Percentiles rank a stretch among this genome's conserved stretches.
These are phyloP conservation scores for Thielaviopsis populi DNA, from an alignment of 2,329 filamentous ascomycete genomes.

Conservation along the genomic window DNA sequence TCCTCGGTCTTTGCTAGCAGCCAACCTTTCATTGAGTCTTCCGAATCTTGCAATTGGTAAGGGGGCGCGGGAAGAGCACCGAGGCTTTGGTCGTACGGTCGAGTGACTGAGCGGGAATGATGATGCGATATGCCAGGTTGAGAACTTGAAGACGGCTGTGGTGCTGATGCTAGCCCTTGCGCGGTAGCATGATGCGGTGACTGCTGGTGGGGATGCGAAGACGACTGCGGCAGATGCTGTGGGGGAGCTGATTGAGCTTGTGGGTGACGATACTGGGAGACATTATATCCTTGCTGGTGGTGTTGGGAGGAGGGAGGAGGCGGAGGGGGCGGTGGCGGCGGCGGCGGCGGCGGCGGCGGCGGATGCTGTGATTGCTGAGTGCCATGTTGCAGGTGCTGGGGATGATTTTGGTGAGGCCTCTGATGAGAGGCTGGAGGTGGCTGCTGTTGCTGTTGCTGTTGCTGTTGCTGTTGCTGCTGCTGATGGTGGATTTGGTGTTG, in stretches of 20 bases:
- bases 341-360: conserved; percentile 24
- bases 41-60: conserved; percentile 49
- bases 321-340: conserved; percentile 24
- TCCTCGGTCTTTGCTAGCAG: conserved; percentile 57
- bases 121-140: conserved; percentile 9
- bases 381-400: background rate
- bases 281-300: background rate
- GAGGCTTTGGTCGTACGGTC: conserved; percentile 23
- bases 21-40: conserved; percentile 60
- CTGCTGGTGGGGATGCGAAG: background rate
- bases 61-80: conserved; percentile 48
- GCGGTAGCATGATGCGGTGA: background rate
- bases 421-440: conserved; percentile 23
- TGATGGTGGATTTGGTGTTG: conserved; percentile 17
- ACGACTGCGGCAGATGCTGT: background rate
- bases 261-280: background rate
- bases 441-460: conserved; percentile 19
- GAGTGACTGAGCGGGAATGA: conserved; percentile 18
- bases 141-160: conserved; percentile 16
- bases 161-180: conserved; percentile 8
- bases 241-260: background rate
- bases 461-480: conserved; percentile 15
- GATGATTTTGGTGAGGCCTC: conserved; percentile 20
- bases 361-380: conserved; percentile 18
- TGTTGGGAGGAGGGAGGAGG: conserved; percentile 22